Percentiles rank a stretch among this genome's conserved stretches.
These are phyloP conservation scores for Colletotrichum tabaci DNA, from an alignment of 2,329 filamentous ascomycete species.

Conservation along the genomic window DNA sequence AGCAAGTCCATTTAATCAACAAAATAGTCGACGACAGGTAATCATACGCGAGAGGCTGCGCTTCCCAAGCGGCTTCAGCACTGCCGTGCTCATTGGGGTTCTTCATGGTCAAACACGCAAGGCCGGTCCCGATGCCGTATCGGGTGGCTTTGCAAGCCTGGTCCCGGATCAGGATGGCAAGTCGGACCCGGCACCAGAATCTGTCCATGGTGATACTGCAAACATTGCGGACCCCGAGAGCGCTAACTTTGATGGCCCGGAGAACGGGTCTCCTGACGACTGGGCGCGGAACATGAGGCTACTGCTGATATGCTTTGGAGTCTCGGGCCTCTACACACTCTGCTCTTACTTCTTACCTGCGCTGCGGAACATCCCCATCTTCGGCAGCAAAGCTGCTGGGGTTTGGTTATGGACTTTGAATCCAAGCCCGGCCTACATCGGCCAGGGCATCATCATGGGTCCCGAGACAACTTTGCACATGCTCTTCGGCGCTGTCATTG, in stretches of 20 bases:
- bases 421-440: conserved; percentile 96
- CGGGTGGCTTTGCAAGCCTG: conserved; percentile 61
- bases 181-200: background rate
- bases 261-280: conserved; percentile 44
- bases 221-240: conserved; percentile 20
- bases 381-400: conserved; percentile 80
- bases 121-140: conserved; percentile 46
- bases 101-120: conserved; percentile 76
- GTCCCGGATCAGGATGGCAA: conserved; percentile 47
- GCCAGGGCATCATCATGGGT: conserved; percentile 99
- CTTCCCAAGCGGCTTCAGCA: conserved; percentile 96
- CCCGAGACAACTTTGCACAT: conserved; percentile 95
- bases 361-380: conserved; percentile 87
- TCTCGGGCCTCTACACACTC: conserved; percentile 80
- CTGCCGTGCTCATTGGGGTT: conserved; percentile 92
- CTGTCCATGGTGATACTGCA: background rate
- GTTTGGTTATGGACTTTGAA: conserved; percentile 97
- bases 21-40: conserved; percentile 80
- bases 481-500: conserved; percentile 89
- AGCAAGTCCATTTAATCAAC: conserved; percentile 2
- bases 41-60: conserved; percentile 93
- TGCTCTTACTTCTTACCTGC: conserved; percentile 91
- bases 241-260: background rate
- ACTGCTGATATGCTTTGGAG: conserved; percentile 69
- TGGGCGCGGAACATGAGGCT: conserved; percentile 67